These are phyloP conservation scores for Solanum chilense DNA, from an alignment of 257 asterid genomes.

Conservation along the genomic window DNA sequence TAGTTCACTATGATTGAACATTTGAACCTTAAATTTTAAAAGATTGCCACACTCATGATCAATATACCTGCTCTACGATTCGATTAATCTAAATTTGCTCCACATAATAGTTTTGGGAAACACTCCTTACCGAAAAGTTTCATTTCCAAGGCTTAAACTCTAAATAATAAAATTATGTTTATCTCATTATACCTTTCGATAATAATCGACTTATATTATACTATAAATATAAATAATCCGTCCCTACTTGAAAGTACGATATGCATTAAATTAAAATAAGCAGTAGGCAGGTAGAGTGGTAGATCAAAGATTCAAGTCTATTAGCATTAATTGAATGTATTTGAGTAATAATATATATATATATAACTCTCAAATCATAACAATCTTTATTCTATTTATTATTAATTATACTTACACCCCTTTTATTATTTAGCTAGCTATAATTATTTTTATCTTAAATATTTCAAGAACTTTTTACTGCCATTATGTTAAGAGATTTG, in stretches of 20 bases:
- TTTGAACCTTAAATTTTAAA: background rate
- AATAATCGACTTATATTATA: background rate
- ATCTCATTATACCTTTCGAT: background rate
- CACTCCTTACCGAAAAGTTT: accelerated
- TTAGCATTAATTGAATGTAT: background rate
- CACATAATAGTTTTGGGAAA: background rate
- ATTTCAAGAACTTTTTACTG: background rate
- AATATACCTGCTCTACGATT: background rate
- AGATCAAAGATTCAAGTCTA: background rate
- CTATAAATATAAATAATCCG: background rate
- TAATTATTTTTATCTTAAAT: background rate
- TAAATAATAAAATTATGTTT: background rate
- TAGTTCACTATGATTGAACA: background rate
- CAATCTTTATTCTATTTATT: background rate
- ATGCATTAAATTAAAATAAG: background rate
- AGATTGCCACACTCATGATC: too few relatives aligned
- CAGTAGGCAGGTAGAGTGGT: background rate
- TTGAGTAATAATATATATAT: background rate
- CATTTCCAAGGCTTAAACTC: background rate
- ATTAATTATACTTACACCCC: background rate
- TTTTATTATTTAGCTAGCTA: background rate
- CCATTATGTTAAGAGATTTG: background rate
- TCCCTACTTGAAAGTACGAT: background rate
- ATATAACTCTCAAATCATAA: background rate
- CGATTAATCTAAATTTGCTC: background rate